Conservation (phyloP, 192 early-diverging fungal species). For the Backusella luteola region DNA sequence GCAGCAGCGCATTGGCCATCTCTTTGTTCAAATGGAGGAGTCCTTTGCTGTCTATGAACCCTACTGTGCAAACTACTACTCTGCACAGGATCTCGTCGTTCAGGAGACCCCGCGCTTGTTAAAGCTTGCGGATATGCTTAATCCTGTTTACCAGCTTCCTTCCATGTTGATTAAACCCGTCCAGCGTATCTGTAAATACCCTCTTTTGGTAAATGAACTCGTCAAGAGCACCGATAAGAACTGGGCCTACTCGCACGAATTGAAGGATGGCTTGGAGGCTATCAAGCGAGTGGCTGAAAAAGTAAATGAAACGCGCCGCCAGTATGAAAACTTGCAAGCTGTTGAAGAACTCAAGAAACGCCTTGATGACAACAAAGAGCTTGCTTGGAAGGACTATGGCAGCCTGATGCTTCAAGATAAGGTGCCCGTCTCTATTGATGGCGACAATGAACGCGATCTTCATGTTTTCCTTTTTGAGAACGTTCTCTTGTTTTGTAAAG, state of each 20-base stretch:
- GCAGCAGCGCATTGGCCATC: slow-evolving; percentile 86
- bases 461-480: slow-evolving; percentile 91
- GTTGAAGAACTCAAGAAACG: slow-evolving; percentile 78
- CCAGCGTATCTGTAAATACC: slow-evolving; percentile 97
- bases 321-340: slow-evolving; percentile 79
- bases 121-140: slow-evolving; percentile 63
- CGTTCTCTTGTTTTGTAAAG: slow-evolving; percentile 91
- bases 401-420: slow-evolving; percentile 65
- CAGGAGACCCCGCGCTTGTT: slow-evolving; percentile 63
- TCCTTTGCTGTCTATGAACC: slow-evolving; percentile 85
- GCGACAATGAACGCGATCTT: slow-evolving; percentile 66
- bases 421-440: slow-evolving; percentile 55
- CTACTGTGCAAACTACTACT: slow-evolving; percentile 89
- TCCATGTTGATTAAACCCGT: slow-evolving; percentile 95
- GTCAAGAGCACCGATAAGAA: slow-evolving; percentile 56
- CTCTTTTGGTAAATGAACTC: slow-evolving; percentile 77
- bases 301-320: slow-evolving; percentile 88
- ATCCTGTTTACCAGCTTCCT: slow-evolving; percentile 84
- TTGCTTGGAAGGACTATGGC: slow-evolving; percentile 74
- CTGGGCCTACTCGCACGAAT: slow-evolving; percentile 55
- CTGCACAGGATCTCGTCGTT: slow-evolving; percentile 67
- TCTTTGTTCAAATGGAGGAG: slow-evolving; percentile 81
- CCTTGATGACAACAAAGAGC: slow-evolving; percentile 78
- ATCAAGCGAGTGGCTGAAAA: slow-evolving; percentile 86
- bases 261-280: slow-evolving; percentile 67